Evolutionary conservation across 805 yeast species (phyloP).

Genomic region (Maudiozyma turicensis): DNA sequence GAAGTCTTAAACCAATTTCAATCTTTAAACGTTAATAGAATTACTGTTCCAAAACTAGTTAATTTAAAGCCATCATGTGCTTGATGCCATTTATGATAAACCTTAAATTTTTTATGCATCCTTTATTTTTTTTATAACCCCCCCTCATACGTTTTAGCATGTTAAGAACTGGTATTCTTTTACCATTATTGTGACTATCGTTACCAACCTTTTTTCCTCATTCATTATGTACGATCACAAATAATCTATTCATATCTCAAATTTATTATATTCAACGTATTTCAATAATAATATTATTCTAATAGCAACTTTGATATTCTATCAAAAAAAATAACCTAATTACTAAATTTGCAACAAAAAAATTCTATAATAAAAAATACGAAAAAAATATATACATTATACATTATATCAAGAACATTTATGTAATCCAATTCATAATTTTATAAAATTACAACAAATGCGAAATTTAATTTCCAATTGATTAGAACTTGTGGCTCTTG

Average conservation of each 20-base stretch:
- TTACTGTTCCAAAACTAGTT: slow-evolving; percentile 35
- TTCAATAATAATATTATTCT: slow-evolving; percentile 1
- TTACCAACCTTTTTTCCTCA: background rate
- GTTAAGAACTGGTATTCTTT: slow-evolving; percentile 1
- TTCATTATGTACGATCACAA: background rate
- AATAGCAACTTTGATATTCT: background rate
- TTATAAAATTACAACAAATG: background rate
- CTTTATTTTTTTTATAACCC: background rate
- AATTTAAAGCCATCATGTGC: slow-evolving; percentile 24
- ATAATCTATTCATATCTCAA: background rate
- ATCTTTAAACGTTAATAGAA: slow-evolving; percentile 31
- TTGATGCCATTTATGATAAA: slow-evolving; percentile 1
- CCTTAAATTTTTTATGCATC: background rate
- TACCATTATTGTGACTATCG: background rate
- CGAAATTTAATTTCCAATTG: background rate
- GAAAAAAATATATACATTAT: background rate
- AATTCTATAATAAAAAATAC: background rate
- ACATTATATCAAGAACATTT: background rate
- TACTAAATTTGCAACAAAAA: background rate
- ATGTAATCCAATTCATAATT: background rate
- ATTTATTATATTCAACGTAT: slow-evolving; percentile 1
- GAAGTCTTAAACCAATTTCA: slow-evolving; percentile 32
- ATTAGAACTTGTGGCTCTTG: slow-evolving; percentile 39
- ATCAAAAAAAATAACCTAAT: background rate
- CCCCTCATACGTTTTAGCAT: background rate